phyloP scores from a whole-genome alignment of 23 red algal species.

The Gracilaria caudata region DNA sequence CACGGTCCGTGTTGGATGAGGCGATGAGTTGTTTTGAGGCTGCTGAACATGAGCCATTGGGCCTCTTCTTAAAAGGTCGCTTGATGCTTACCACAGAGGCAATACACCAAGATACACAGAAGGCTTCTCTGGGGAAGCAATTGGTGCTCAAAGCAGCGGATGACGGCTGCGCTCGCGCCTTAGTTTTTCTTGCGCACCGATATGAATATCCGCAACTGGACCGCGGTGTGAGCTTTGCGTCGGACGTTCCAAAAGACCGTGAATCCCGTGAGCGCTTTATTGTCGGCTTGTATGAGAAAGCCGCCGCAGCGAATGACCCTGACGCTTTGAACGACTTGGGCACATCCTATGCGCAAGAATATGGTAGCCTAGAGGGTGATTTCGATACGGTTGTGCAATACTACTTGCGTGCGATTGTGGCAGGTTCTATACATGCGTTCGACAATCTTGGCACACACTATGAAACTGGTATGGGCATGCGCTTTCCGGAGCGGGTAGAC shows the following conservation, averaged over 20 bases:
- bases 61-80: slow-evolving; percentile 56
- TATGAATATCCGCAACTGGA: slow-evolving; percentile 62
- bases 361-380: slow-evolving; percentile 37
- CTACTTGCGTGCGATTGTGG: slow-evolving; percentile 46
- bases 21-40: slow-evolving; percentile 36
- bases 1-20: slow-evolving; percentile 36
- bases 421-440: slow-evolving; percentile 51
- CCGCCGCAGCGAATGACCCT: slow-evolving; percentile 35
- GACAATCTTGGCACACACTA: slow-evolving; percentile 78
- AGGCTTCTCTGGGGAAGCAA: slow-evolving; percentile 7
- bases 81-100: slow-evolving; percentile 51
- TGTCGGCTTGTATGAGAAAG: slow-evolving; percentile 41
- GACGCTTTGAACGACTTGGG: slow-evolving; percentile 69
- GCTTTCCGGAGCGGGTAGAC: slow-evolving; percentile 24
- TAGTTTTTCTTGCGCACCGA: slow-evolving; percentile 51
- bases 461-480: slow-evolving; percentile 65
- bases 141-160: slow-evolving; percentile 38
- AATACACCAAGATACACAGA: slow-evolving; percentile 25
- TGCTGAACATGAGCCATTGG: not conserved
- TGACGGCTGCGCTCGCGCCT: slow-evolving; percentile 34
- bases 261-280: slow-evolving; percentile 35
- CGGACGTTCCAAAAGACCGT: slow-evolving; percentile 40
- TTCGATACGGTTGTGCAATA: slow-evolving; percentile 52
- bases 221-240: slow-evolving; percentile 31
- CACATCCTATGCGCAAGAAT: slow-evolving; percentile 53